These are phyloP conservation scores for Starmerella bacillaris DNA, from an alignment of 805 yeast genomes.

Conservation along the genomic window DNA sequence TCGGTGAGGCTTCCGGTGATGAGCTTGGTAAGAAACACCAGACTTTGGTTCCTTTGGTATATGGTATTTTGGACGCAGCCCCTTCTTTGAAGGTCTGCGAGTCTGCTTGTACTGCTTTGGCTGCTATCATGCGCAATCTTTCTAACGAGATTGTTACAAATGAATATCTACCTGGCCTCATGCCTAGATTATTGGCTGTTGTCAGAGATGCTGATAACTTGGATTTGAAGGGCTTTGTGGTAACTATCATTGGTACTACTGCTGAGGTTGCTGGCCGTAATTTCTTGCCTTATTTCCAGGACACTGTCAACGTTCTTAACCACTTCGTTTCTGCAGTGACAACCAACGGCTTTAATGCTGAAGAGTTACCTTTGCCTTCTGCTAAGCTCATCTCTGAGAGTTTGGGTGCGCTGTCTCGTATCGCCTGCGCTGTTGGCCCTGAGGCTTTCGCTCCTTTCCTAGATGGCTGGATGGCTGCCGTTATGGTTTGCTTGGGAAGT, in stretches of 20 bases:
- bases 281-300: conserved; percentile 69
- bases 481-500: conserved; percentile 58
- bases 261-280: conserved; percentile 88
- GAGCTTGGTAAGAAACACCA: conserved; percentile 70
- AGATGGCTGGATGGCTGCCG: conserved; percentile 72
- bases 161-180: conserved; percentile 67
- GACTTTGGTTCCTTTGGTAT: conserved; percentile 65
- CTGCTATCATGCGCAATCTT: conserved; percentile 81
- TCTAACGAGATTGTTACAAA: conserved; percentile 64
- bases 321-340: conserved; percentile 42
- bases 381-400: conserved; percentile 73
- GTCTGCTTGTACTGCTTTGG: conserved; percentile 79
- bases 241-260: conserved; percentile 91
- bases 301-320: conserved; percentile 63
- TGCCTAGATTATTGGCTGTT: conserved; percentile 76
- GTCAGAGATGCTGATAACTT: conserved; percentile 49
- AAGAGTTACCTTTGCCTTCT: conserved; percentile 55
- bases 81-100: conserved; percentile 68
- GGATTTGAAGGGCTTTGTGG: conserved; percentile 39
- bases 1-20: conserved; percentile 73
- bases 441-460: conserved; percentile 74
- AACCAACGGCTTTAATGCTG: conserved; percentile 48
- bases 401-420: conserved; percentile 80
- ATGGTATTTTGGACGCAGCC: conserved; percentile 72
- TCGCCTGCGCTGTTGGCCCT: conserved; percentile 94